phyloP scores from a whole-genome alignment of 306 rosid species.

The Fragaria ananassa region DNA sequence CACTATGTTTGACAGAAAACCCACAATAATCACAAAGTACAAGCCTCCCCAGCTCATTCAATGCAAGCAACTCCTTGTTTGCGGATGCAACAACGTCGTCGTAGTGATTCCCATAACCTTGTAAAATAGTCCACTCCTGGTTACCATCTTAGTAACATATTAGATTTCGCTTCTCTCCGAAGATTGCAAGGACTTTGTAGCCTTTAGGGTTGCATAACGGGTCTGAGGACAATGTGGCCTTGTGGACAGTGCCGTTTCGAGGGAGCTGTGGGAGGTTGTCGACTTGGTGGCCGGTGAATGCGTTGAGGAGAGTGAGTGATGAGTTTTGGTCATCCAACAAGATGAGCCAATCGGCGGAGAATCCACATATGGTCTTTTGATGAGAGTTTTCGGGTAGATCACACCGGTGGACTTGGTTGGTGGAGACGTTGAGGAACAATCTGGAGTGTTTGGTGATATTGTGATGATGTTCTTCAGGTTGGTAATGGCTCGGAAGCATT shows the following conservation, averaged over 20 bases:
- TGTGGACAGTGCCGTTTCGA: not conserved
- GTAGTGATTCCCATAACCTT: not conserved
- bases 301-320: slow-evolving; percentile 1
- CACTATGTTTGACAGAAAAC: not conserved
- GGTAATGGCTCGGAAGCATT: slow-evolving; percentile 8
- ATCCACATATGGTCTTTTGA: slow-evolving; percentile 4
- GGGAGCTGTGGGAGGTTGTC: not conserved
- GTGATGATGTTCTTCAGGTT: not conserved
- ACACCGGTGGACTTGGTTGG: not conserved
- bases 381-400: not conserved
- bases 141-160: not conserved
- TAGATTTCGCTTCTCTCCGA: not conserved
- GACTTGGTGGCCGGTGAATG: slow-evolving; percentile 6
- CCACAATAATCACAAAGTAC: not conserved
- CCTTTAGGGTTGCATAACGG: not conserved
- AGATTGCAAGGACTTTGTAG: slow-evolving; percentile 1
- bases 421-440: not conserved
- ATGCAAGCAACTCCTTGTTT: not conserved
- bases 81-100: not conserved
- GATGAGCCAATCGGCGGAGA: slow-evolving; percentile 2
- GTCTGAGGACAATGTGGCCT: not conserved
- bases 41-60: not conserved
- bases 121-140: not conserved
- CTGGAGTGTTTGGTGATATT: not conserved
- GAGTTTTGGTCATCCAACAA: not conserved